Evolutionary conservation across 2,329 filamentous ascomycete species (phyloP).

Genomic region (Harringtonia aguacate): DNA sequence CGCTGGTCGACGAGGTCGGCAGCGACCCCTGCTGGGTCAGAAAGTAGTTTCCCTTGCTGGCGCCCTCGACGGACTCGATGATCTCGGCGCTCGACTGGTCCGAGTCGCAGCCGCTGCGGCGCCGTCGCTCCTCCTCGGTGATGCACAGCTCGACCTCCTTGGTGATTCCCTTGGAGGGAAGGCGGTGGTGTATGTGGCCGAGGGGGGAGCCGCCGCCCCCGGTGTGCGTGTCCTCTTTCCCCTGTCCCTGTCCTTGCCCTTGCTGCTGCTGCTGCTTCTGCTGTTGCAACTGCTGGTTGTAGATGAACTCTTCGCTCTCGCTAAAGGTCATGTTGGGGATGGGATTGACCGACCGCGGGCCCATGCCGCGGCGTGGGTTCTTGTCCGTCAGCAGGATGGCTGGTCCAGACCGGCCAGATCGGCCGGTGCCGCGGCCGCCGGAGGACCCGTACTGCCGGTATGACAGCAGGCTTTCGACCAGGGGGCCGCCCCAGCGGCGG

Average conservation of each 20-base stretch:
- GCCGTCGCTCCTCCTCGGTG: slow-evolving; percentile 6
- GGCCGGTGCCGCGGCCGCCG: not conserved
- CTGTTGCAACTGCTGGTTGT: slow-evolving; percentile 5
- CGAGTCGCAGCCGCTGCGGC: not conserved
- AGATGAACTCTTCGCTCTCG: slow-evolving; percentile 18
- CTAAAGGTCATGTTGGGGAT: slow-evolving; percentile 16
- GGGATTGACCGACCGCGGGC: slow-evolving; percentile 16
- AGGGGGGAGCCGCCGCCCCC: not conserved
- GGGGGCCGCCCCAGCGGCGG: slow-evolving; percentile 9
- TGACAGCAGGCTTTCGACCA: slow-evolving; percentile 3
- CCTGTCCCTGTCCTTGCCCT: not conserved
- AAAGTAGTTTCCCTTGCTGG: slow-evolving; percentile 10
- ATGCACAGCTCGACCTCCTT: slow-evolving; percentile 10
- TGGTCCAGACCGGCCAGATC: not conserved
- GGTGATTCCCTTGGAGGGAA: slow-evolving; percentile 5
- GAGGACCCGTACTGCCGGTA: not conserved
- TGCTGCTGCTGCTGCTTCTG: not conserved
- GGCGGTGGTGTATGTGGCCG: not conserved
- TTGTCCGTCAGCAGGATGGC: slow-evolving; percentile 17
- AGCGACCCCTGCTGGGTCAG: slow-evolving; percentile 1
- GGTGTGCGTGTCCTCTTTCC: not conserved
- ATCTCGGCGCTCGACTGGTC: not conserved
- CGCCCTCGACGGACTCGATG: slow-evolving; percentile 4
- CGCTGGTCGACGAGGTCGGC: no score
- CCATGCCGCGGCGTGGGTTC: slow-evolving; percentile 16